Conservation (phyloP, 2,329 filamentous ascomycete genomes). For the Cladosporium sphaerospermum region DNA sequence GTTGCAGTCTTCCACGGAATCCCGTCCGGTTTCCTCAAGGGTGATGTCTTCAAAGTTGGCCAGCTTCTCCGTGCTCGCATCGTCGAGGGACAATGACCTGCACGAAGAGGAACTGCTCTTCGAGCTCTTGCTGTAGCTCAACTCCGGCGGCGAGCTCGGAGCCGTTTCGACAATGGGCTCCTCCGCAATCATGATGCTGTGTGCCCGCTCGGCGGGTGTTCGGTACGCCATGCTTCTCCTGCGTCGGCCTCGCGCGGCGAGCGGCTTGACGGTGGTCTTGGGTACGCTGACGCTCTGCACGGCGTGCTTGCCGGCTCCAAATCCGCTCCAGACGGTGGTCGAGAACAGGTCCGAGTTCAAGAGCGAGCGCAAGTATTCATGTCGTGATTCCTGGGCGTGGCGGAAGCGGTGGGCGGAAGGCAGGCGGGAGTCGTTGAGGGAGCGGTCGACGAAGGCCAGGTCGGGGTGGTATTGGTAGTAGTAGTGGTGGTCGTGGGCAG, state of each 20-base stretch:
- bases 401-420: conserved; percentile 8
- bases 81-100: conserved; percentile 62
- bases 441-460: background rate
- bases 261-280: conserved; percentile 10
- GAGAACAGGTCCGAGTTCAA: conserved; percentile 9
- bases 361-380: conserved; percentile 21
- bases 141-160: conserved; percentile 21
- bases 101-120: conserved; percentile 74
- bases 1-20: conserved; percentile 44
- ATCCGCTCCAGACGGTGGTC: conserved; percentile 11
- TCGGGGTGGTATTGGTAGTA: background rate
- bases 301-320: conserved; percentile 9
- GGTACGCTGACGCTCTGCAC: conserved; percentile 17
- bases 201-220: conserved; percentile 10
- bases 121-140: conserved; percentile 75
- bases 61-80: conserved; percentile 54
- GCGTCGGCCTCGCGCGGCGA: conserved; percentile 8
- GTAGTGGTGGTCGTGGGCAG: background rate
- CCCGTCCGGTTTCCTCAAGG: conserved; percentile 53
- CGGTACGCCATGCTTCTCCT: conserved; percentile 12
- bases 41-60: conserved; percentile 92
- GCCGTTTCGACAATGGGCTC: conserved; percentile 16
- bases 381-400: conserved; percentile 8
- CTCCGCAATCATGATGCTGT: conserved; percentile 17
- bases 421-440: conserved; percentile 6